A percentile compares a stretch with the other conserved stretches of the same genome.
These are phyloP conservation scores for Capronia epimyces DNA, from an alignment of 2,329 filamentous ascomycete species.

Conservation along the genomic window DNA sequence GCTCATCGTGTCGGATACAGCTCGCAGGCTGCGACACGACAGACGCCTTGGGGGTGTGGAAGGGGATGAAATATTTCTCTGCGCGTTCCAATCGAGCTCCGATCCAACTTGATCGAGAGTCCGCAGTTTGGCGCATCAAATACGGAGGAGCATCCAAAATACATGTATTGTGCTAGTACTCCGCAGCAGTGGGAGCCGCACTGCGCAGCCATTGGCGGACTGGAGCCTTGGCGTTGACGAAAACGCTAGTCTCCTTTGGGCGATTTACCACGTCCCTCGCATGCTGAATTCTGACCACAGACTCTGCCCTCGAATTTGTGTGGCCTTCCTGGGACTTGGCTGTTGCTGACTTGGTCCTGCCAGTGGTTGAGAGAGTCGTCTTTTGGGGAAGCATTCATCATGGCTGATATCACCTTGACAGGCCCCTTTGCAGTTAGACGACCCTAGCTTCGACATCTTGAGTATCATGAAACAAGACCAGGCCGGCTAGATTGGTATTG, in stretches of 20 bases:
- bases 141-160: neutral
- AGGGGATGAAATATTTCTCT: conserved; percentile 4
- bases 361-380: too few relatives aligned
- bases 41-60: neutral
- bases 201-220: neutral
- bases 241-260: conserved; percentile 7
- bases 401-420: too few relatives aligned
- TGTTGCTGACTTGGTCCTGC: too few relatives aligned
- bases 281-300: conserved; percentile 1
- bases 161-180: neutral
- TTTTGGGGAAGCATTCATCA: too few relatives aligned
- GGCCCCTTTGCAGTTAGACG: too few relatives aligned
- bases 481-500: too few relatives aligned
- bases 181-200: neutral
- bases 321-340: too few relatives aligned
- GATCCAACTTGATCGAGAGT: neutral
- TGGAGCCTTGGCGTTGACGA: conserved; percentile 1
- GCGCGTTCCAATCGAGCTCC: conserved; percentile 6
- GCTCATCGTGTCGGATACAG: conserved; percentile 40
- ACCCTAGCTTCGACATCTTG: too few relatives aligned
- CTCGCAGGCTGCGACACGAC: conserved; percentile 10
- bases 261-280: conserved; percentile 4
- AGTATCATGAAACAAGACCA: too few relatives aligned
- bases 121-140: neutral
- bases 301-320: too few relatives aligned